Percentiles rank a stretch among this genome's conserved stretches.
Conservation (phyloP, 1,139 yeast species). For the Blastobotrys aristatus region DNA sequence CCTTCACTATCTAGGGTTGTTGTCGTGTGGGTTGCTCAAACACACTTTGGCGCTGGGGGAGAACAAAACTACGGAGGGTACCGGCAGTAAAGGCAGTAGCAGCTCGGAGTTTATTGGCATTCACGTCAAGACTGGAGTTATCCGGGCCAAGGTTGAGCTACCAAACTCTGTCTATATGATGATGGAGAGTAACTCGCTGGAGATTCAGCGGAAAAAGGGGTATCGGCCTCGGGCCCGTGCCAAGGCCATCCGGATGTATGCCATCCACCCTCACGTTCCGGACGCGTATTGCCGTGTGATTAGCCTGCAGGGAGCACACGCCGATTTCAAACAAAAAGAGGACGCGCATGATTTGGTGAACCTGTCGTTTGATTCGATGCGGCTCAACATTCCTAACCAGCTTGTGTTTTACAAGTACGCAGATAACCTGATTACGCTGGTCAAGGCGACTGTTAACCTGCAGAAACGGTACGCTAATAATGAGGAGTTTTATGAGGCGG, state of each 20-base stretch:
- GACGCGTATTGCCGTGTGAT: constrained; percentile 40
- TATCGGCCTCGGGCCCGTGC: constrained; percentile 34
- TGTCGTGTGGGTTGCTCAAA: constrained; percentile 17
- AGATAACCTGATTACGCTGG: constrained; percentile 58
- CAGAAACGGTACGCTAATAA: constrained; percentile 20
- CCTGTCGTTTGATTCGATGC: constrained; percentile 32
- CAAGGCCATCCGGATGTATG: constrained; percentile 45
- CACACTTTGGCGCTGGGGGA: constrained; percentile 21
- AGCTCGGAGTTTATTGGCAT: constrained; percentile 34
- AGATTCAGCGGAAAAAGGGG: constrained; percentile 33
- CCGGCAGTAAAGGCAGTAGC: background rate
- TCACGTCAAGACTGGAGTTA: constrained; percentile 36
- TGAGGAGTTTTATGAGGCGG: constrained; percentile 35
- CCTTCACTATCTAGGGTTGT: constrained; percentile 26
- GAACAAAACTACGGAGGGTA: background rate
- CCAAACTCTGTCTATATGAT: constrained; percentile 51
- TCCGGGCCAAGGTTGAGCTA: constrained; percentile 44
- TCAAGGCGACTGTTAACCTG: constrained; percentile 56
- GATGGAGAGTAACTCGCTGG: constrained; percentile 45
- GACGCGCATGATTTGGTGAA: constrained; percentile 22
- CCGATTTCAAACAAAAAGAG: constrained; percentile 18
- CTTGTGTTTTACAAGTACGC: constrained; percentile 60
- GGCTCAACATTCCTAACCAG: constrained; percentile 52
- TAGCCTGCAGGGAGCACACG: constrained; percentile 27
- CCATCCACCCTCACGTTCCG: constrained; percentile 50